Percentiles rank a stretch among this genome's conserved stretches.
These are phyloP conservation scores for Hansenula lynferdii DNA, from an alignment of 1,139 yeast genomes.

Conservation along the genomic window DNA sequence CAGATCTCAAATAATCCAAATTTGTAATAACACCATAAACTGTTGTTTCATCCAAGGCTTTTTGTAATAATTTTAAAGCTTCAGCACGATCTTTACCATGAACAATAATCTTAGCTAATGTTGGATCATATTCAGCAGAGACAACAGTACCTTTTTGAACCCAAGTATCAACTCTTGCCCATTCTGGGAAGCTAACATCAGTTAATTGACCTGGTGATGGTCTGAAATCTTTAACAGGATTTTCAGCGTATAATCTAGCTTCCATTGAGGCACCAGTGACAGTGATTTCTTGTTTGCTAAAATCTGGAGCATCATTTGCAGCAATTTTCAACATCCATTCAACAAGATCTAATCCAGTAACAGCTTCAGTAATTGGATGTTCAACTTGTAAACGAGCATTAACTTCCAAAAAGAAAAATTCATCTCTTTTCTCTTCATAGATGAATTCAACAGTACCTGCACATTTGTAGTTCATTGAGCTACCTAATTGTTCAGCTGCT, in stretches of 20 bases:
- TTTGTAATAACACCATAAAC: conserved; percentile 88
- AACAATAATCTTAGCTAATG: conserved; percentile 92
- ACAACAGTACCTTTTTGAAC: conserved; percentile 83
- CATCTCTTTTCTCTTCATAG: conserved; percentile 79
- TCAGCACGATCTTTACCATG: conserved; percentile 86
- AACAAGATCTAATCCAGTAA: conserved; percentile 88
- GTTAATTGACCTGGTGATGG: conserved; percentile 96
- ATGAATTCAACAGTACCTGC: conserved; percentile 98
- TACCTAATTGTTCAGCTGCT: conserved; percentile 80
- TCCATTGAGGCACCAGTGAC: conserved; percentile 92
- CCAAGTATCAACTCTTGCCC: conserved; percentile 97
- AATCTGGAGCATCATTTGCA: conserved; percentile 82
- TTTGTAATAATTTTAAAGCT: conserved; percentile 69
- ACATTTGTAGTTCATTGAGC: conserved; percentile 82
- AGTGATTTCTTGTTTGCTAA: conserved; percentile 44
- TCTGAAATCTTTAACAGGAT: conserved; percentile 90
- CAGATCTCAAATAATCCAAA: conserved; percentile 80
- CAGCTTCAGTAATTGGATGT: conserved; percentile 95
- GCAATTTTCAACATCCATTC: conserved; percentile 97
- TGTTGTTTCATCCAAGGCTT: conserved; percentile 81
- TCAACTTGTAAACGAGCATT: conserved; percentile 97
- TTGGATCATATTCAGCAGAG: conserved; percentile 94
- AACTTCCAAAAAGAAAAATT: conserved; percentile 91
- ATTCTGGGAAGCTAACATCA: conserved; percentile 76
- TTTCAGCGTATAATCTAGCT: conserved; percentile 93